Evolutionary conservation across 768 basidiomycete species (phyloP).

Genomic region (Naganishia vishniacii): DNA sequence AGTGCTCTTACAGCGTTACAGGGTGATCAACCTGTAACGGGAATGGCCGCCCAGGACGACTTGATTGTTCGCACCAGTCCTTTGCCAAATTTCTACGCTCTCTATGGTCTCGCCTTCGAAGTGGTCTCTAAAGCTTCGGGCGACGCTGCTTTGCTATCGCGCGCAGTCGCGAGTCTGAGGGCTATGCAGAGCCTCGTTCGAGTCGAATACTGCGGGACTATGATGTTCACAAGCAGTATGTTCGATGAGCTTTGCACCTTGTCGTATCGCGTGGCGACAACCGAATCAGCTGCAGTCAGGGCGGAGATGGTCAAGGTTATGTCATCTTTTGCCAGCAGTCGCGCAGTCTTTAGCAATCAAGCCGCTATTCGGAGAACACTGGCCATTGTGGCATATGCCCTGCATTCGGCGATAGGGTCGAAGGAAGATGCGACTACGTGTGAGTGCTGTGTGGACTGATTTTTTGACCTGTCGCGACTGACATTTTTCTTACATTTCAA

Average conservation of each 20-base stretch:
- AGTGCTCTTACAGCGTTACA: constrained; percentile 33
- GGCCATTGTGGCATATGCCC: constrained; percentile 68
- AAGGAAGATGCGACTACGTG: constrained; percentile 28
- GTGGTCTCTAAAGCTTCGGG: constrained; percentile 54
- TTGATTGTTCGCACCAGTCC: constrained; percentile 50
- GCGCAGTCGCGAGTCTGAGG: constrained; percentile 59
- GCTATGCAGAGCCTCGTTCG: constrained; percentile 74
- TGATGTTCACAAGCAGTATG: constrained; percentile 69
- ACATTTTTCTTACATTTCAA: constrained; percentile 30
- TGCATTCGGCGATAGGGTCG: constrained; percentile 66
- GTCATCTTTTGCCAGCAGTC: constrained; percentile 54
- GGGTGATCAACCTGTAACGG: constrained; percentile 21
- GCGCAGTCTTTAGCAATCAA: constrained; percentile 28
- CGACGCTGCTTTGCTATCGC: constrained; percentile 29
- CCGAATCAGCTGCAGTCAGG: constrained; percentile 68
- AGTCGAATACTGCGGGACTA: constrained; percentile 72
- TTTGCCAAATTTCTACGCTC: constrained; percentile 72
- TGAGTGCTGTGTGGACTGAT: not conserved
- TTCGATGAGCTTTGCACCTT: constrained; percentile 86
- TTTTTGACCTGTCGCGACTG: not conserved
- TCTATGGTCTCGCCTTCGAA: constrained; percentile 93
- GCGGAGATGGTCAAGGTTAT: constrained; percentile 67
- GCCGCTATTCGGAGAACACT: constrained; percentile 39
- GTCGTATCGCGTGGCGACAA: constrained; percentile 83
- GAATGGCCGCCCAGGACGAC: constrained; percentile 7